Base-by-base conservation (phyloP, 306 rosid species). In the Fragaria nilgerrensis region DNA sequence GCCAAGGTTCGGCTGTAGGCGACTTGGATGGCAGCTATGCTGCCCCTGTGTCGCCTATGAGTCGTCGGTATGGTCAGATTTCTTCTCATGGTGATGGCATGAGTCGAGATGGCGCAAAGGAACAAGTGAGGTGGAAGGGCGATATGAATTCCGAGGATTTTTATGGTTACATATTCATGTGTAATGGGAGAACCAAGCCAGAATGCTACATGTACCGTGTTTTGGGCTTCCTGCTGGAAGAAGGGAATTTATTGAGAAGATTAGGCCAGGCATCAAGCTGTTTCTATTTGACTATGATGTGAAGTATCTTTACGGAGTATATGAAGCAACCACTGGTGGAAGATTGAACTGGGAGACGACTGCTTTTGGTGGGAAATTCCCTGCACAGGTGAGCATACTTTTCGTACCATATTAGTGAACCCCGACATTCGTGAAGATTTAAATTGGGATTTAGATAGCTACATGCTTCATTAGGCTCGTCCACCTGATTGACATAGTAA, bases 301-400 rank as follows among this genome's bases (percentile, higher is more conserved):
- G 19, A 75, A 75, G 78, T 75, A 17, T 61, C 78, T 75, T 29
- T 75, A 75, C 32, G 78, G 78, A 10, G 78, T 44, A 5, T 75
- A 75, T 11, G 78, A 75, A 75, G 78, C 78, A 61, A 61, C 78
- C 70, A 29, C 78, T 44, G 59, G 45, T 61, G 78, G 78, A 29
- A 16, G 0, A 15, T 16, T 74, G 70, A 61, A 74, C 58, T 74
- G 64, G 78, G 70, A 74, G 12, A 19, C 44, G 45, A 6, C 22
- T n/a, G 78, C 70, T 44, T 75, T 75, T 44, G 56, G 70, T 45
- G 78, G 78, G 50, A 44, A n/a, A 56, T 75, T 75, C 50, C 78
- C 78, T 44, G 78, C 78, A 19, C 78, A 75, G 70, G 70, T 75
- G 59, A 44, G 59, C 32, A 27, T 74, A 11, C 2, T 58, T 58